Evolutionary conservation across 768 basidiomycete species (phyloP).

Genomic region (Kwoniella pini): DNA sequence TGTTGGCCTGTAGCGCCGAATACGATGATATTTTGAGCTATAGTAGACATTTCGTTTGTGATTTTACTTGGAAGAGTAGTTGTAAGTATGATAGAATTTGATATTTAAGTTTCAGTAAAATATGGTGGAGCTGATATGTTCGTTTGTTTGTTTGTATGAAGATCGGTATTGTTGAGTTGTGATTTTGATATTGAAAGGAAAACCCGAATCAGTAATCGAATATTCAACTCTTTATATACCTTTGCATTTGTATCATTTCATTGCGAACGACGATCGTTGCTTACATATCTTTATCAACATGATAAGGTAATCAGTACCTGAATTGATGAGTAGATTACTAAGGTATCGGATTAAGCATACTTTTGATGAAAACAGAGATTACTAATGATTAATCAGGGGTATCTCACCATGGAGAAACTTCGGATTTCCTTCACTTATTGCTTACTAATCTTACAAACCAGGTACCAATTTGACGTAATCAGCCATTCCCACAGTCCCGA

Average conservation of each 20-base stretch:
- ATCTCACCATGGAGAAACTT: constrained; percentile 1
- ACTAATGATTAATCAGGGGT: neutral
- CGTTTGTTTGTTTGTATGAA: too few relatives aligned
- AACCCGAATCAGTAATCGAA: neutral
- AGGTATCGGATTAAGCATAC: neutral
- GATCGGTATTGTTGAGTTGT: too few relatives aligned
- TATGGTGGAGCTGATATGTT: too few relatives aligned
- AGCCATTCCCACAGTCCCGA: too few relatives aligned
- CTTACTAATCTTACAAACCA: neutral
- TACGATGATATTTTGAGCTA: constrained; percentile 25
- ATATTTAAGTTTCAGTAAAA: too few relatives aligned
- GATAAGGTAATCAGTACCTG: too few relatives aligned
- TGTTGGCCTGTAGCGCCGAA: constrained; percentile 34
- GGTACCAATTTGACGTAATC: neutral
- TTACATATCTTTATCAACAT: too few relatives aligned
- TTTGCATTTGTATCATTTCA: neutral
- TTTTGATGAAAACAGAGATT: too few relatives aligned
- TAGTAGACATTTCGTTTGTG: neutral
- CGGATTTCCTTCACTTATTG: neutral
- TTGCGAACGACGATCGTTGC: neutral
- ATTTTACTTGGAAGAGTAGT: neutral
- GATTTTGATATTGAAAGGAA: neutral
- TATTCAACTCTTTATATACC: constrained; percentile 6
- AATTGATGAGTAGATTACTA: neutral
- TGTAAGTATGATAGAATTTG: neutral